These are phyloP conservation scores for Coemansia reversa DNA, from an alignment of 192 early-diverging fungal genomes.

Conservation along the genomic window DNA sequence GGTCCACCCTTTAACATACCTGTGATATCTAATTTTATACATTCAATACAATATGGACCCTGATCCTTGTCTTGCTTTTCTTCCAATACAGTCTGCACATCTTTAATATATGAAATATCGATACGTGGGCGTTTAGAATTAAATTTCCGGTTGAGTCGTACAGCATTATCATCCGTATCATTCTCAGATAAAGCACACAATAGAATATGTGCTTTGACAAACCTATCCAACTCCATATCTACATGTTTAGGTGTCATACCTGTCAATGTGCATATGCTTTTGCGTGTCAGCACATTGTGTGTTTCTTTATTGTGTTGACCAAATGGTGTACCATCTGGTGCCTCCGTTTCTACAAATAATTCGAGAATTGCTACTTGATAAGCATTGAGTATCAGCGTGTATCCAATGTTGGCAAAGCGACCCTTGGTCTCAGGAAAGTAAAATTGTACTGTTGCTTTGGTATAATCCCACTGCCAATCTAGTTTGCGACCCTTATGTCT, in stretches of 20 bases:
- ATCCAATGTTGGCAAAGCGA: constrained; percentile 54
- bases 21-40: background rate
- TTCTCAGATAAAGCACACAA: too few relatives aligned
- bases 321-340: background rate
- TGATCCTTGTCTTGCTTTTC: background rate
- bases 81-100: background rate
- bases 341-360: constrained; percentile 65
- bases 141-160: constrained; percentile 68
- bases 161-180: background rate
- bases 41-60: background rate
- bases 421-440: constrained; percentile 9
- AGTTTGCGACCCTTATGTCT: background rate
- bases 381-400: constrained; percentile 61
- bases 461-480: constrained; percentile 6
- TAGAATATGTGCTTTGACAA: background rate
- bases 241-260: background rate
- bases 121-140: constrained; percentile 80
- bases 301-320: too few relatives aligned
- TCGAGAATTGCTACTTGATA: constrained; percentile 91
- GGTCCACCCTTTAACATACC: background rate
- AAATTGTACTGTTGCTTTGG: constrained; percentile 4
- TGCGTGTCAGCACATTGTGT: background rate
- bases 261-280: background rate
- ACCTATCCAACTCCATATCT: background rate
- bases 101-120: constrained; percentile 77